Base-by-base conservation (phyloP, 768 basidiomycete genomes). In the Xerocomellus chrysenteron region DNA sequence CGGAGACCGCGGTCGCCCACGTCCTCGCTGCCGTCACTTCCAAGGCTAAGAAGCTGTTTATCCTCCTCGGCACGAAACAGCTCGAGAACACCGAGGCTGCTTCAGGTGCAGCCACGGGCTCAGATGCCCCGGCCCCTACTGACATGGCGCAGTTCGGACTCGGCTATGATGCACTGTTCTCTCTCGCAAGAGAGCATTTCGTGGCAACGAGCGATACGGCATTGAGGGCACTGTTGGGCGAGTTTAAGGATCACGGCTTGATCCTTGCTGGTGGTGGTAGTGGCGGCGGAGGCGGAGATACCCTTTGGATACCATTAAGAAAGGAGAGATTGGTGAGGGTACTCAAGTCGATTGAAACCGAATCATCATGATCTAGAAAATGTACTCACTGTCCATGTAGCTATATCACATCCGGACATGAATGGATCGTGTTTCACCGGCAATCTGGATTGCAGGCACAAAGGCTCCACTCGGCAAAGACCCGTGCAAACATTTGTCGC, bases 231-330 rank as follows among this genome's bases (percentile, higher is more conserved):
- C 76, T 96, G 35, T 74, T 98, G 50, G 86, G 86, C 13, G 97
- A 98, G 72, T 98, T 95, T 71, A 82, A 83, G 64, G 97, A 98
- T 70, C 97, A 99, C 61, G 85, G 84, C 3, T 68, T 98, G 67
- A 84, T 98, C n/a, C 76, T 92, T 40, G 17, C 62, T 26, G 73
- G 76, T 28, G 68, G 68, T 3, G 69, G 76, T 55, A 73, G 74
- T 40, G 64, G 80, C 57, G 70, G 79, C 35, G 78, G 80, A 52
- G 66, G 75, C 49, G 85, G 57, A 24, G 67, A 92, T 72, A 78
- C 84, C 66, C 73, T 94, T 42, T 97, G 94, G 94, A 91, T 97
- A 62, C 91, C 92, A 2, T 64, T 98, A 63, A 78, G 89, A 59
- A 88, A 86, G 70, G 92, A 94, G 65, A 79, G 87, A 62, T 67